phyloP scores from a whole-genome alignment of 179 eudicot genomes.

The Amaranthus tricolor region DNA sequence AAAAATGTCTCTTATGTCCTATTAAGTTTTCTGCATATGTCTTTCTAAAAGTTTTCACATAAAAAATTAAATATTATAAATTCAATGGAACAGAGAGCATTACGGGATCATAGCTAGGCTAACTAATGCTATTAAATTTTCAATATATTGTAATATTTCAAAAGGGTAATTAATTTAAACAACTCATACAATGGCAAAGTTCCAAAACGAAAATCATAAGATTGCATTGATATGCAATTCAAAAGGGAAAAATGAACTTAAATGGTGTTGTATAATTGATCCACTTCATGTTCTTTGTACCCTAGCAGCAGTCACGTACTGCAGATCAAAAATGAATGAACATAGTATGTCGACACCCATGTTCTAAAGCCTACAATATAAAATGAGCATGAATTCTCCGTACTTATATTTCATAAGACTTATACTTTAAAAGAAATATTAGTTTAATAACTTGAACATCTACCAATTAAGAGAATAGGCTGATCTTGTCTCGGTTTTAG shows the following conservation, averaged over 20 bases:
- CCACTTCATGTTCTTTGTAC: not conserved
- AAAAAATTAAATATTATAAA: too few relatives aligned
- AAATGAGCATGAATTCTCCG: not conserved
- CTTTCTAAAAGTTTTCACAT: too few relatives aligned
- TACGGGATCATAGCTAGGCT: too few relatives aligned
- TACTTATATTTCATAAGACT: conserved; percentile 1
- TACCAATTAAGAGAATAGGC: not conserved
- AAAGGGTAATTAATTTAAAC: too few relatives aligned
- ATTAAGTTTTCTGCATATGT: too few relatives aligned
- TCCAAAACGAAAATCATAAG: not conserved
- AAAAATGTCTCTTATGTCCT: too few relatives aligned
- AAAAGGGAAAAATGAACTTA: not conserved
- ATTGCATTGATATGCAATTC: not conserved
- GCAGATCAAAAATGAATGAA: conserved; percentile 15
- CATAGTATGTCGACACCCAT: conserved; percentile 30
- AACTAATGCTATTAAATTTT: too few relatives aligned
- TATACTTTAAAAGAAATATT: not conserved
- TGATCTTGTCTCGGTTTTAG: too few relatives aligned
- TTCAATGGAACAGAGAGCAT: too few relatives aligned
- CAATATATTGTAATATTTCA: too few relatives aligned
- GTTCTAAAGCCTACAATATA: conserved; percentile 4
- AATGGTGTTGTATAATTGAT: not conserved
- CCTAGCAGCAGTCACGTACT: not conserved
- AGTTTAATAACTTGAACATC: not conserved
- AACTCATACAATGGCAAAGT: not conserved